phyloP scores from a whole-genome alignment of 2,329 filamentous ascomycete genomes.

The Fusarium citri region DNA sequence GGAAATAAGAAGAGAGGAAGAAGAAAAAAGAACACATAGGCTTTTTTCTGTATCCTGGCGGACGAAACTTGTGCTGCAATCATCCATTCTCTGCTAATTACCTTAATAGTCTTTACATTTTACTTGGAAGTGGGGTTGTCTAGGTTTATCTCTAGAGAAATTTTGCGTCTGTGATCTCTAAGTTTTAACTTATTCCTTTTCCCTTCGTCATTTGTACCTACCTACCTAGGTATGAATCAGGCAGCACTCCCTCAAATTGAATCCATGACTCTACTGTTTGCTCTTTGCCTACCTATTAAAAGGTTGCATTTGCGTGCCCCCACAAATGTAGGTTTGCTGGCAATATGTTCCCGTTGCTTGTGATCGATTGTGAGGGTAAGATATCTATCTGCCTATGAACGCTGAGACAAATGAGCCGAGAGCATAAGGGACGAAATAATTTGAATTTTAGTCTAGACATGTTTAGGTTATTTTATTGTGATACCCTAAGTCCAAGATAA shows the following conservation, averaged over 20 bases:
- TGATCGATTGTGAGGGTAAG: not conserved
- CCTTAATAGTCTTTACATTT: not conserved
- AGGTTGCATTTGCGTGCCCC: not conserved
- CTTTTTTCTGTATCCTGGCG: not conserved
- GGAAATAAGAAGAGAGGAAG: not conserved
- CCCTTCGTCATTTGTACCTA: not conserved
- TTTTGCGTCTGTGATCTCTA: not conserved
- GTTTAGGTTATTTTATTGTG: not conserved
- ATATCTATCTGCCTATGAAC: too few species aligned
- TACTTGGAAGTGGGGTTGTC: not conserved
- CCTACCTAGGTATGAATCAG: not conserved
- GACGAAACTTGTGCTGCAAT: not conserved
- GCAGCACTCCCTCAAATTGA: not conserved
- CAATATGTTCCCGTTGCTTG: not conserved
- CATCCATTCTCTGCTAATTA: not conserved
- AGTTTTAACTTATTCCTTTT: not conserved
- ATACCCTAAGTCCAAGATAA: not conserved
- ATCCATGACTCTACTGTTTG: not conserved
- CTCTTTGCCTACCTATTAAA: not conserved
- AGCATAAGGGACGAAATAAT: not conserved
- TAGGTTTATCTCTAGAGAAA: not conserved
- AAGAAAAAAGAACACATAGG: not conserved
- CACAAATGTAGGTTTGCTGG: not conserved
- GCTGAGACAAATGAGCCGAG: not conserved
- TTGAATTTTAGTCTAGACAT: not conserved